Conservation (phyloP, 23 red algal genomes). For the Gracilaria gracilis region DNA sequence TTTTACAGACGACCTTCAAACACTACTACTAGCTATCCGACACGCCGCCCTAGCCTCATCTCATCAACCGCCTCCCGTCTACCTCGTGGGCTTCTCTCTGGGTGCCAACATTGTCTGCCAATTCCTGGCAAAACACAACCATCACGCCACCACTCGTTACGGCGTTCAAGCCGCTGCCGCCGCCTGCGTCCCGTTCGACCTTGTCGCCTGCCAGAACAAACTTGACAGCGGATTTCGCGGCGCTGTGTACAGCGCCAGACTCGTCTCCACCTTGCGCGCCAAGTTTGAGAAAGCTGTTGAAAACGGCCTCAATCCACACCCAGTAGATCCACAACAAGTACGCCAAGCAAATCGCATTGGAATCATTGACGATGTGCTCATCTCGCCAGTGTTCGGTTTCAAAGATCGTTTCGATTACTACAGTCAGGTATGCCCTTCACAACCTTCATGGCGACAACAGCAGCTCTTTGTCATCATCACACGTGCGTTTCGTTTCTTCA, state of each 20-base stretch:
- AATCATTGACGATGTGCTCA: slow-evolving; percentile 88
- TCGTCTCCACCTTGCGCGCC: slow-evolving; percentile 69
- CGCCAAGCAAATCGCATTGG: slow-evolving; percentile 70
- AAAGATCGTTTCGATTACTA: slow-evolving; percentile 86
- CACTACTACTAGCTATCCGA: slow-evolving; percentile 57
- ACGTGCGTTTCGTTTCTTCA: not conserved
- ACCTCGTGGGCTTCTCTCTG: slow-evolving; percentile 83
- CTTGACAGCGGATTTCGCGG: slow-evolving; percentile 75
- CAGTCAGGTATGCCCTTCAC: slow-evolving; percentile 31
- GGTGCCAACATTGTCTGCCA: slow-evolving; percentile 92
- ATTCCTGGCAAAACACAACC: slow-evolving; percentile 63
- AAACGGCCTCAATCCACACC: not conserved
- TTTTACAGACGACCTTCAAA: slow-evolving; percentile 83
- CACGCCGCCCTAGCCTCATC: slow-evolving; percentile 28
- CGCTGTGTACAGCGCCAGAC: slow-evolving; percentile 69
- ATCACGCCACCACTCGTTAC: slow-evolving; percentile 32
- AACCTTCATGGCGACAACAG: too few relatives aligned
- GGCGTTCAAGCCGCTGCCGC: slow-evolving; percentile 79
- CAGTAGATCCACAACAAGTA: slow-evolving; percentile 61
- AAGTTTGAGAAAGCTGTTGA: slow-evolving; percentile 51
- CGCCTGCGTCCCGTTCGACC: slow-evolving; percentile 90
- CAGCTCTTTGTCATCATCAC: not conserved
- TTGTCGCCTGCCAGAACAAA: slow-evolving; percentile 66
- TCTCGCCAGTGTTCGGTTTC: slow-evolving; percentile 92
- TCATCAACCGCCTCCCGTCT: slow-evolving; percentile 41